phyloP scores from a whole-genome alignment of 352 stramenopile species.

The Pythium utonaiense region DNA sequence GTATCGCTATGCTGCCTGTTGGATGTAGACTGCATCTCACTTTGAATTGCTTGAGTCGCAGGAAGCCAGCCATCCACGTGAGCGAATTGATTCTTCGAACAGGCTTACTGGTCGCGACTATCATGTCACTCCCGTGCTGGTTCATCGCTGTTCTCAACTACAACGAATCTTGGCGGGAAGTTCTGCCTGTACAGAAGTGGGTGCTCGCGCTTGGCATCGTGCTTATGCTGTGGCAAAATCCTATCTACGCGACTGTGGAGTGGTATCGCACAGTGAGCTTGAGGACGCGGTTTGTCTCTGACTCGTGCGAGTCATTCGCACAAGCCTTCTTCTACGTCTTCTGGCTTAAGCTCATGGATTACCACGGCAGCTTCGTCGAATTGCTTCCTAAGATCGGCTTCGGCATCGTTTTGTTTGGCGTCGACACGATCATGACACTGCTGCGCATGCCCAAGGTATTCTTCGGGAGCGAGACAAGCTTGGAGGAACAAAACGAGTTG shows the following conservation, averaged over 20 bases:
- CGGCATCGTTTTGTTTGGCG: constrained; percentile 40
- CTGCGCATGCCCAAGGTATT: constrained; percentile 64
- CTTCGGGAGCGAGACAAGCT: constrained; percentile 11
- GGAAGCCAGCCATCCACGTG: constrained; percentile 61
- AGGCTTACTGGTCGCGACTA: constrained; percentile 50
- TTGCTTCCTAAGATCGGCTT: constrained; percentile 34
- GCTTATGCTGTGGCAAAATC: constrained; percentile 82
- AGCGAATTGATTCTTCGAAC: constrained; percentile 68
- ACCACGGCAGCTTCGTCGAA: constrained; percentile 29
- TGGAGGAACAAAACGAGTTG: constrained; percentile 37
- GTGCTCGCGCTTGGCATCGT: constrained; percentile 63
- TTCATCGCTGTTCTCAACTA: constrained; percentile 60
- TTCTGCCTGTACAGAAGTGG: constrained; percentile 72
- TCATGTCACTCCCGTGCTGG: constrained; percentile 71
- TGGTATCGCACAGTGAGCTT: constrained; percentile 50
- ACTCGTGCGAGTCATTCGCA: constrained; percentile 64
- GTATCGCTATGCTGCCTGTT: constrained; percentile 12
- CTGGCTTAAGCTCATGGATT: constrained; percentile 81
- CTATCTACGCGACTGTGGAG: constrained; percentile 62
- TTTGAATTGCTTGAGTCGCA: constrained; percentile 13
- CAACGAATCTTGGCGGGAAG: constrained; percentile 44
- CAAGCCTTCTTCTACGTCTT: constrained; percentile 77
- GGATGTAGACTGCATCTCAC: background rate
- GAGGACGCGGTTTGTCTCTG: constrained; percentile 62
- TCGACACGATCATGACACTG: constrained; percentile 60